Base-by-base conservation (phyloP, 495 filamentous ascomycete species). In the Penicillium fimorum region DNA sequence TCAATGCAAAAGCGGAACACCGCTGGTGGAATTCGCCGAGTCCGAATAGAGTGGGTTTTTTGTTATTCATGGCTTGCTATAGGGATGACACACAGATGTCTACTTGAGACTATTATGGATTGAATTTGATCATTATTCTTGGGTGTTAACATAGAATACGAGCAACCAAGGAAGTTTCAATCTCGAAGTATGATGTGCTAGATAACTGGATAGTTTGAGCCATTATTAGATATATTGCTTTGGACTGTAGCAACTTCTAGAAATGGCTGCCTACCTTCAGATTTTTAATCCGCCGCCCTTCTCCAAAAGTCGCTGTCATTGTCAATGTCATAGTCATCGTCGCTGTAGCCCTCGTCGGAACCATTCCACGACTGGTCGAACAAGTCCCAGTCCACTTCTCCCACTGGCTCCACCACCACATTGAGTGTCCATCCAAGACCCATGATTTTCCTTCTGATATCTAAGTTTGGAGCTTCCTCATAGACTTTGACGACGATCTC, bases 1-100 rank as follows among this genome's bases (percentile, higher is more conserved):
- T 57, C 71, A 82, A 66, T 83, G 80, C 60, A 83, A 82, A 60
- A 82, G 79, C 48, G 80, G 80, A n/a, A 81, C 79, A 37, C 79
- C 80, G 4, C 67, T 83, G 22, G 80, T 83, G 7, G 80, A 83
- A 63, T 82, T 83, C 51, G 73, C 66, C 37, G 72, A 66, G n/a
- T 55, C 56, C 1, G 22, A 49, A 15, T 50, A 61, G 42, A 38
- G 32, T 22, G 44, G 10, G 37, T 33, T 10, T 27, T 30, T 27
- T 10, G 45, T 49, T 38, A n/a, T 22, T 22, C 22, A 22, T 22
- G 1, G 1, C 22, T 22, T 22, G 22, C 22, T 22, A 22, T 22
- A 22, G 22, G 2, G 22, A 22, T 22, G 25, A 4, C 25, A 27
- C 25, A 27, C 25, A 27, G 6, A 37, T 37, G 13, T 37, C 13